Evolutionary conservation across 352 stramenopile genomes (phyloP), one percentile per base, ranked within the genome.

Genomic region (Globisporangium apiculatum): DNA sequence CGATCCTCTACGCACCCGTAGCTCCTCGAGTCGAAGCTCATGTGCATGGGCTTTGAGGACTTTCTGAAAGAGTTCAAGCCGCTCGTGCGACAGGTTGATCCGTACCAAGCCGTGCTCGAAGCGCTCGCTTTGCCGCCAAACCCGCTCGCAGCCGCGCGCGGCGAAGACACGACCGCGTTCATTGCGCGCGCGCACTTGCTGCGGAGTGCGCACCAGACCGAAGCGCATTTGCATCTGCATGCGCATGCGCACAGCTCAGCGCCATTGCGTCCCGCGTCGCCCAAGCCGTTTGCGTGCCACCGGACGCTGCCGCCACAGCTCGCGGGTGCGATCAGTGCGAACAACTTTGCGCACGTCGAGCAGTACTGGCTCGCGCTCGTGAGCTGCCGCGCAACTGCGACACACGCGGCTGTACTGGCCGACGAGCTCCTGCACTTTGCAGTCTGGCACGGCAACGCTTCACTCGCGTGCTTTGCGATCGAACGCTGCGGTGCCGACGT

Each of bases 21-120:
- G 67, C 62, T 86, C 2, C 60, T 90, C 9, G 81, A 92, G 58
- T 62, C 78, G 10, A 84, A 90, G 53, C 76, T 94, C 54, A 87
- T 93, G 75, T 91, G 74, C 57, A 91, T 94, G 77, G 72, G 62
- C 6, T 91, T 87, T 62, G 85, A 93, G 58, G 85, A 93, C 53
- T 88, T 93, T 45, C 67, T 93, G 24, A 79, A 72, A 40, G 83
- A 91, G 40, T 95, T 95, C 64, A 93, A 95, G 58, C 68, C 71
- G 17, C 65, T 89, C 0, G 81, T 91, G 31, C 76, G 80, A 0
- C 70, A 89, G 42, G 65, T 91, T 17, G 84, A 92, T 48, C 83
- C 84, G 15, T 92, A 92, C 48, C 80, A 92, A 53, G 80, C 81
- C 8, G 68, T 94, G 14, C 42, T 87, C 3, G 61, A 83, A 42